Conservation (phyloP, 2,329 filamentous ascomycete genomes). For the Penicillium sp. region DNA sequence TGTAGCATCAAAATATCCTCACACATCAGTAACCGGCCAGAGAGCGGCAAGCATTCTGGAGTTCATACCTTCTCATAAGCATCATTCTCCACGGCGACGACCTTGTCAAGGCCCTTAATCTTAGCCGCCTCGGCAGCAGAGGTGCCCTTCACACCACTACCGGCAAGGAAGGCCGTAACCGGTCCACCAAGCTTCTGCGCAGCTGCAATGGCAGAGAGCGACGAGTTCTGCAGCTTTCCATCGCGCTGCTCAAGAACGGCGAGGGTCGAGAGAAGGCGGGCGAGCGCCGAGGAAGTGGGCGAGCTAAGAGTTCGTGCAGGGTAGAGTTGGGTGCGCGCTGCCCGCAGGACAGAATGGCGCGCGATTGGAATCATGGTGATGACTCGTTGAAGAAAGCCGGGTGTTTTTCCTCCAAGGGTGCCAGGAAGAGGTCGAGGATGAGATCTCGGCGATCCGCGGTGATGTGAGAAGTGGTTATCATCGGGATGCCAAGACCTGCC, state of each 20-base stretch:
- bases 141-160: constrained; percentile 68
- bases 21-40: neutral
- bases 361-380: constrained; percentile 36
- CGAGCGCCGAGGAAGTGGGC: constrained; percentile 55
- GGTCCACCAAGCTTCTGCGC: constrained; percentile 81
- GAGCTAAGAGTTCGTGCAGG: constrained; percentile 40
- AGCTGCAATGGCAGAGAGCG: constrained; percentile 79
- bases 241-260: constrained; percentile 90
- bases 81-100: constrained; percentile 81
- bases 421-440: constrained; percentile 18
- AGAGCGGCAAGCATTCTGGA: neutral
- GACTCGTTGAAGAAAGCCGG: constrained; percentile 2
- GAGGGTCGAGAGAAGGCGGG: constrained; percentile 77
- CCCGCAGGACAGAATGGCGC: constrained; percentile 42
- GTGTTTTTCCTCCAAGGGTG: constrained; percentile 13
- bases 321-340: constrained; percentile 48
- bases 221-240: constrained; percentile 78
- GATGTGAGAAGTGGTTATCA: constrained; percentile 34
- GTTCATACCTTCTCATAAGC: constrained; percentile 80
- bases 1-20: constrained; percentile 32
- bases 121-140: constrained; percentile 79
- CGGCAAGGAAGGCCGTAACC: constrained; percentile 84
- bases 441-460: constrained; percentile 26
- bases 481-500: constrained; percentile 36
- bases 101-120: constrained; percentile 85